Evolutionary conservation across 371 early-diverging fungal species (phyloP), one percentile per base, ranked within the genome.

Genomic region (Circinella minor): DNA sequence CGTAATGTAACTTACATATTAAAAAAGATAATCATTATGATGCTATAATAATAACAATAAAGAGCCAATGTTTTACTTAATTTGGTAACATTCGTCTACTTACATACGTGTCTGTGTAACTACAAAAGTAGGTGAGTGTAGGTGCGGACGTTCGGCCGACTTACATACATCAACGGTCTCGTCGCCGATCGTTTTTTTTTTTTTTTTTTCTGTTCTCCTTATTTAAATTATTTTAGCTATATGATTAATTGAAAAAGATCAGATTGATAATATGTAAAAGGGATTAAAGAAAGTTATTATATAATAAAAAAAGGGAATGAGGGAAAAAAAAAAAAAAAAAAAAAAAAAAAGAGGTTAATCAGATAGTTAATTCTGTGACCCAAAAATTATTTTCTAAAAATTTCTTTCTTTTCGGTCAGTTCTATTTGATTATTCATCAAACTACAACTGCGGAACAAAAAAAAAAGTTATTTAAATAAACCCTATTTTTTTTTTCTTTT

Each of bases 111-210:
- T 43, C 7, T 57, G 57, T 57, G 57, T 57, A 27, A 57, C 57
- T 11, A 6, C 0, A 9, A 43, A 9, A 11, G 0, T 43, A 43
- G 57, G 27, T 27, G 27, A 0, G 4, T 11, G 6, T 57, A 1
- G 57, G 57, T 57, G 57, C 57, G 57, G 57, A 57, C 57, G 57
- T 57, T 57, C 57, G 57, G 57, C 57, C 34, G 57, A 11, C n/a
- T 7, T 57, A 27, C 57, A 57, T 57, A 27, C 27, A 27, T 27
- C n/a, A 27, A 27, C 57, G 57, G 57, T 18, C 9, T 34, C 57
- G 34, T 11, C 57, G 57, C 57, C 57, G 57, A 36, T 54, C 55
- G 57, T 34, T 34, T 57, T 34, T 57, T 20, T 18, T 1, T 51
- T 8, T 51, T n/a, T 51, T 51, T 51, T 4, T 14, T 51, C 15